A percentile compares a stretch with the other conserved stretches of the same genome.
Evolutionary conservation across 2,329 filamentous ascomycete genomes (phyloP).

Genomic region (Penicillium rolfsii): DNA sequence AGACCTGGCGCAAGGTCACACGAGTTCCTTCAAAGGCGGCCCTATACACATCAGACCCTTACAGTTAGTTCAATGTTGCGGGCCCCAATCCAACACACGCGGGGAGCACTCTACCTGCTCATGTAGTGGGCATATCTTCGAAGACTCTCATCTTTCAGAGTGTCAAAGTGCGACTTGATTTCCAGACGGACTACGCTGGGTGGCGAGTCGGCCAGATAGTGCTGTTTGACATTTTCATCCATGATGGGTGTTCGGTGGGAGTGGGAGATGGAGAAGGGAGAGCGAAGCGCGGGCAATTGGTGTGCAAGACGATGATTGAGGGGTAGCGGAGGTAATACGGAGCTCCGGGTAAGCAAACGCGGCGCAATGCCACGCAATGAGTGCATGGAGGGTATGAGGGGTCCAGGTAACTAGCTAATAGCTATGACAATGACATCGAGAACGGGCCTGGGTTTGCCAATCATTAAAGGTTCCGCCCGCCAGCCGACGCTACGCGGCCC

Average conservation of each 20-base stretch:
- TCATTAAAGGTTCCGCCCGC: slow-evolving; percentile 16
- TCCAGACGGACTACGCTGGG: slow-evolving; percentile 84
- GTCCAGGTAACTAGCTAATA: background rate
- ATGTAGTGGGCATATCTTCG: slow-evolving; percentile 92
- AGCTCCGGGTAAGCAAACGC: slow-evolving; percentile 26
- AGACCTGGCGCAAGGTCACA: slow-evolving; percentile 78
- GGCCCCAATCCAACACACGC: background rate
- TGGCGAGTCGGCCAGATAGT: slow-evolving; percentile 89
- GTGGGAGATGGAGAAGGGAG: slow-evolving; percentile 19
- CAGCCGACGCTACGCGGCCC: slow-evolving; percentile 2
- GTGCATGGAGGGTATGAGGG: slow-evolving; percentile 21
- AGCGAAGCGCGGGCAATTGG: slow-evolving; percentile 18
- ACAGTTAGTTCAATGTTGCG: slow-evolving; percentile 15
- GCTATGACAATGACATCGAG: slow-evolving; percentile 26
- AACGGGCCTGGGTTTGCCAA: slow-evolving; percentile 15
- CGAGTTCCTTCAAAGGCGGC: slow-evolving; percentile 76
- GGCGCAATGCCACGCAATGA: slow-evolving; percentile 28
- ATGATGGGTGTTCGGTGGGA: slow-evolving; percentile 31
- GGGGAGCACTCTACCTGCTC: slow-evolving; percentile 61
- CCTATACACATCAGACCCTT: slow-evolving; percentile 48
- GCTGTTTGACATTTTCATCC: slow-evolving; percentile 51
- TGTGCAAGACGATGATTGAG: slow-evolving; percentile 16
- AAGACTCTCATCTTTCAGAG: slow-evolving; percentile 59
- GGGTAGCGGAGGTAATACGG: slow-evolving; percentile 26
- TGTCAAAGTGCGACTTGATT: slow-evolving; percentile 91